These are phyloP conservation scores for Gleditsia sinensis DNA, from an alignment of 306 rosid species.

Conservation along the genomic window DNA sequence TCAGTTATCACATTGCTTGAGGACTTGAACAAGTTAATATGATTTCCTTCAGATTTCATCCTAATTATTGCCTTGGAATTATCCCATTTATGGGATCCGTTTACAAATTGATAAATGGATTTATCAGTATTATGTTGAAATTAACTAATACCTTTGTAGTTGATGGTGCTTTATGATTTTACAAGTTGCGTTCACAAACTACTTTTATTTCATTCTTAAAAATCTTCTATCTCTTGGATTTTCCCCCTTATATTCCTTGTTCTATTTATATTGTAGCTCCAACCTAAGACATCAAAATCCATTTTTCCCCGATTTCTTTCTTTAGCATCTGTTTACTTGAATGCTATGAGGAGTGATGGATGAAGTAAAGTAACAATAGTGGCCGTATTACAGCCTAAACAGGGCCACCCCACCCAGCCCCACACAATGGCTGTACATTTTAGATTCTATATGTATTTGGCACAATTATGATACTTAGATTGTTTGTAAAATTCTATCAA, in stretches of 20 bases:
- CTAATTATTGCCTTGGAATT: neutral
- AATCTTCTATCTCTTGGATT: neutral
- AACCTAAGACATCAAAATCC: neutral
- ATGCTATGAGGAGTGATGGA: slow-evolving; percentile 11
- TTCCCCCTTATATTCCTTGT: neutral
- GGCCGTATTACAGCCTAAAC: neutral
- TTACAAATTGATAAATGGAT: neutral
- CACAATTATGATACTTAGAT: neutral
- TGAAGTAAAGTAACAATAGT: neutral
- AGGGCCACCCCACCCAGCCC: neutral
- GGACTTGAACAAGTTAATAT: neutral
- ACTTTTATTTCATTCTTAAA: neutral
- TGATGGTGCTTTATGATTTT: neutral
- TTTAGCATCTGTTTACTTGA: slow-evolving; percentile 13
- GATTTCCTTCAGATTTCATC: neutral
- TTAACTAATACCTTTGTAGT: neutral
- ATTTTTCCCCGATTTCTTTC: neutral
- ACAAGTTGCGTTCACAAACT: neutral
- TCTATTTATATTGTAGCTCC: neutral
- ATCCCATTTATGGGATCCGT: neutral
- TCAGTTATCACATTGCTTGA: neutral
- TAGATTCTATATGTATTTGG: neutral
- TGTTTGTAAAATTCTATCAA: neutral
- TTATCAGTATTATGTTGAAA: neutral
- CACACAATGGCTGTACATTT: neutral